Conservation (phyloP, 768 basidiomycete genomes). For the Auricularia auricula-judae region DNA sequence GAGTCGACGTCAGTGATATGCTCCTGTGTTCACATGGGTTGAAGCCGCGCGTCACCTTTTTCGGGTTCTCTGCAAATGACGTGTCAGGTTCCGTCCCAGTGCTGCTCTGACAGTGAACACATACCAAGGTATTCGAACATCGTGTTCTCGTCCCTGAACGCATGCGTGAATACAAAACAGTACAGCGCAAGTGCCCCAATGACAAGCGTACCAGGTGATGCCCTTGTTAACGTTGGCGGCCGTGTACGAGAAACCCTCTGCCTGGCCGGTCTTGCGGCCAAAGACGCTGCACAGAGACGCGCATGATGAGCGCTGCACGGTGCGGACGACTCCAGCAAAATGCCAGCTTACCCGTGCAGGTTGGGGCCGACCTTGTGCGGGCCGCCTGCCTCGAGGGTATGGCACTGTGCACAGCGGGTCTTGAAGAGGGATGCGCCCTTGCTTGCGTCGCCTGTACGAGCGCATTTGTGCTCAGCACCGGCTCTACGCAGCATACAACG, state of each 20-base stretch:
- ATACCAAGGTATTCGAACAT: constrained; percentile 75
- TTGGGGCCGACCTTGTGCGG: constrained; percentile 90
- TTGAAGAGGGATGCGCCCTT: constrained; percentile 97
- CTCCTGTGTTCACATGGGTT: constrained; percentile 5
- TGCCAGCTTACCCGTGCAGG: constrained; percentile 66
- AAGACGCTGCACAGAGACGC: constrained; percentile 40
- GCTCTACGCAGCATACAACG: not conserved
- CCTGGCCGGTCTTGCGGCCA: constrained; percentile 80
- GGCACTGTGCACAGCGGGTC: constrained; percentile 91
- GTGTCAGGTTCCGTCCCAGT: not conserved
- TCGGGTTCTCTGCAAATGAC: constrained; percentile 65
- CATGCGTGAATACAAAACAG: not conserved
- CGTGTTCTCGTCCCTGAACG: constrained; percentile 48
- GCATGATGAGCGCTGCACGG: not conserved
- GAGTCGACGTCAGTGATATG: not conserved
- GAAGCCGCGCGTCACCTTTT: constrained; percentile 50
- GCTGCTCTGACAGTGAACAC: not conserved
- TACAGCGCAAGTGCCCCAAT: not conserved
- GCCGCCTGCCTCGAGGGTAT: constrained; percentile 70
- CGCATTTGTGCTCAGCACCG: not conserved
- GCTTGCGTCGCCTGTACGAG: constrained; percentile 54
- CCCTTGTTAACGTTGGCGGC: constrained; percentile 95
- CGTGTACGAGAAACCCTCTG: constrained; percentile 81
- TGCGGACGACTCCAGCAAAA: not conserved
- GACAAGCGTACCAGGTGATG: constrained; percentile 47